These are phyloP conservation scores for Ceriops decandra DNA, from an alignment of 345 rosid genomes.

Conservation along the genomic window DNA sequence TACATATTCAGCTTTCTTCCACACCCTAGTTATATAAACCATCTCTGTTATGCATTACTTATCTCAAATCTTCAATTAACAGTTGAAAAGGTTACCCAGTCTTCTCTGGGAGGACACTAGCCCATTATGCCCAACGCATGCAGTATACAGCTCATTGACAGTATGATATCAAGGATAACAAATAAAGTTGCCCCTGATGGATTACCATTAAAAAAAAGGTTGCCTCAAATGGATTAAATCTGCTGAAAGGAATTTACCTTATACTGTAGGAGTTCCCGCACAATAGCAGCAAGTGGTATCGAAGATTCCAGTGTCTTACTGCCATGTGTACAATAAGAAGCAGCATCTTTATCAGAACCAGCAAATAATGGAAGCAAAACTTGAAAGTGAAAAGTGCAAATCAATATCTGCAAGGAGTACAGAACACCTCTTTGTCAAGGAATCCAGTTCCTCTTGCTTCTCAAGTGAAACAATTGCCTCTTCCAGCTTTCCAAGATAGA, in stretches of 20 bases:
- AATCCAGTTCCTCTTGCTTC: conserved; percentile 46
- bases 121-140: background rate
- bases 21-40: no score
- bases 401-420: background rate
- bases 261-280: conserved; percentile 61
- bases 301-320: conserved; percentile 47
- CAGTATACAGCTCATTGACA: background rate
- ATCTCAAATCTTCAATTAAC: no score
- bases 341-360: conserved; percentile 16
- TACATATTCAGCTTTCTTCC: no score
- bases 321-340: conserved; percentile 36
- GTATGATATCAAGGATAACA: no score
- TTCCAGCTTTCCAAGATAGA: conserved; percentile 83
- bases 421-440: conserved; percentile 36
- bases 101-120: no score
- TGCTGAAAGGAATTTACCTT: conserved; percentile 46
- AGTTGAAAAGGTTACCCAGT: no score
- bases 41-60: no score
- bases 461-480: conserved; percentile 71
- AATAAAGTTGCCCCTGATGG: background rate
- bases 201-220: no score
- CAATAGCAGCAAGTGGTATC: conserved; percentile 58
- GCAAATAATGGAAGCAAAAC: background rate
- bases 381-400: conserved; percentile 1
- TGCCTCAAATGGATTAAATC: background rate